Evolutionary conservation across 1,139 yeast species (phyloP).

Genomic region (Suhomyces anneliseae): DNA sequence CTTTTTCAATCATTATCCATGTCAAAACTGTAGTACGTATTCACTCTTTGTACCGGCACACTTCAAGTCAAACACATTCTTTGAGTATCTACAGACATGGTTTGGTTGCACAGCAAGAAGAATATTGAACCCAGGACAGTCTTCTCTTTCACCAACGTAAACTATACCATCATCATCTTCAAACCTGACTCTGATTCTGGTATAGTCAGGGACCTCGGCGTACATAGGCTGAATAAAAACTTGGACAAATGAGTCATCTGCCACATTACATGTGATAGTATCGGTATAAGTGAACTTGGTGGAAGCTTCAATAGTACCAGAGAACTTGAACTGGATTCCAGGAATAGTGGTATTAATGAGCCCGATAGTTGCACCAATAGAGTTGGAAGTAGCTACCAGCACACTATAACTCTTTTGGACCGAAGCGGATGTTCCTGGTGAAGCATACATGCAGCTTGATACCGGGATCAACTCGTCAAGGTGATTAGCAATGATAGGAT

Average conservation of each 20-base stretch:
- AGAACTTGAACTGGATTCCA: background rate
- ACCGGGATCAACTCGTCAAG: constrained; percentile 5
- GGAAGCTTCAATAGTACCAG: background rate
- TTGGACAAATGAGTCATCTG: constrained; percentile 19
- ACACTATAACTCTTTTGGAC: constrained; percentile 5
- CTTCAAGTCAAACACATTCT: constrained; percentile 1
- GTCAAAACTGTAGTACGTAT: constrained; percentile 1
- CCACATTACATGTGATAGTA: constrained; percentile 17
- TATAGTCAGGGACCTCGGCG: constrained; percentile 14
- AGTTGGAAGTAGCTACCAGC: background rate
- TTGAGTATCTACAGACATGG: constrained; percentile 6
- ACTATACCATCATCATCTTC: constrained; percentile 2
- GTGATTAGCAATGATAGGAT: background rate
- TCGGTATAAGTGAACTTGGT: constrained; percentile 11
- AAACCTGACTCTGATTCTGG: constrained; percentile 13
- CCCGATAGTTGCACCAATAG: background rate
- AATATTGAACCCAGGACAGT: constrained; percentile 1
- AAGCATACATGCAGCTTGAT: constrained; percentile 8
- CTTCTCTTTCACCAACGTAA: background rate
- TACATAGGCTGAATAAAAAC: constrained; percentile 14
- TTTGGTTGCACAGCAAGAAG: constrained; percentile 3
- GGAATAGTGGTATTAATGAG: background rate
- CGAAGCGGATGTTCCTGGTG: constrained; percentile 1
- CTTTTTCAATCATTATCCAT: background rate
- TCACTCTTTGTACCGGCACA: constrained; percentile 4